A percentile compares a stretch with the other conserved stretches of the same genome.
phyloP scores from a whole-genome alignment of 2,329 filamentous ascomycete genomes.

The Pseudocercospora crystallina region DNA sequence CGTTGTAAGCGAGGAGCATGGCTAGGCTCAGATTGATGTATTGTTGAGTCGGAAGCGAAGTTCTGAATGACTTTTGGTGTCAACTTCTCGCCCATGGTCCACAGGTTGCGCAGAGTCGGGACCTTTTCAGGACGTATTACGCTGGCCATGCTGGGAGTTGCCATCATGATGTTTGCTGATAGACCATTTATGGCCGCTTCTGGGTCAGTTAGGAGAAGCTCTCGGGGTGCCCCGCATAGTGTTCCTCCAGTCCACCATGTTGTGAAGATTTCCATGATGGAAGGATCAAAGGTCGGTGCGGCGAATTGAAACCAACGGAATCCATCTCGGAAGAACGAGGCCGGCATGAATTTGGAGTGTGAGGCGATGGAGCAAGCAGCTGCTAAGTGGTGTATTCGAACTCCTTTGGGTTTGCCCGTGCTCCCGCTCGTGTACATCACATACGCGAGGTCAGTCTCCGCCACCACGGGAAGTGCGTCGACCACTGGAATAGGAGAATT shows the following conservation, averaged over 20 bases:
- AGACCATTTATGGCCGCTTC: slow-evolving; percentile 15
- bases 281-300: slow-evolving; percentile 18
- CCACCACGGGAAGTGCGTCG: slow-evolving; percentile 6
- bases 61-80: slow-evolving; percentile 18
- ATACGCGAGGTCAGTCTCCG: slow-evolving; percentile 27
- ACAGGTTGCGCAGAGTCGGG: slow-evolving; percentile 13
- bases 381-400: slow-evolving; percentile 14
- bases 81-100: slow-evolving; percentile 22
- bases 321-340: slow-evolving; percentile 11
- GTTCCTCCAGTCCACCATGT: slow-evolving; percentile 23
- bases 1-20: slow-evolving; percentile 12
- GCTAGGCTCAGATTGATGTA: slow-evolving; percentile 1
- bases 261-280: slow-evolving; percentile 23
- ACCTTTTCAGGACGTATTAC: slow-evolving; percentile 15
- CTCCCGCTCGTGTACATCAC: slow-evolving; percentile 30
- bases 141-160: slow-evolving; percentile 19
- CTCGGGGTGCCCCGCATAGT: slow-evolving; percentile 16
- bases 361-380: slow-evolving; percentile 18
- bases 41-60: slow-evolving; percentile 13
- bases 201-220: slow-evolving; percentile 14
- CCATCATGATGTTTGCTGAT: slow-evolving; percentile 16
- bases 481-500: background rate
- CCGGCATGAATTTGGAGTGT: slow-evolving; percentile 13
- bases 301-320: slow-evolving; percentile 22
- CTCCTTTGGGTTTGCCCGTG: slow-evolving; percentile 27